Percentiles rank a stretch among this genome's conserved stretches.
phyloP scores from a whole-genome alignment of 208 protist species.

The Phytomonas serpens region DNA sequence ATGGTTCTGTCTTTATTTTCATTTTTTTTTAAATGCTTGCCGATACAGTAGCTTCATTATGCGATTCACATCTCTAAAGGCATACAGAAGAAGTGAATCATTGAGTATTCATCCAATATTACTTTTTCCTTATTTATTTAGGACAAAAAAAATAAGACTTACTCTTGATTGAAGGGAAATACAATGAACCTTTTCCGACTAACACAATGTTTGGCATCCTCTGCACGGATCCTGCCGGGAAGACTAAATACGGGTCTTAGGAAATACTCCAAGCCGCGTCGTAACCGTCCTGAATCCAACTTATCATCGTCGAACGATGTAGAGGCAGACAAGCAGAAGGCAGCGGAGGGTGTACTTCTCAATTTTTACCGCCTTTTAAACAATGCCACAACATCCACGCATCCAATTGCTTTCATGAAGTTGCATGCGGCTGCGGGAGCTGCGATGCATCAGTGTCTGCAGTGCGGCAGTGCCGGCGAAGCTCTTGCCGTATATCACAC shows the following conservation, averaged over 20 bases:
- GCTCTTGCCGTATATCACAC: conserved; percentile 46
- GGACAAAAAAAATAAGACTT: background rate
- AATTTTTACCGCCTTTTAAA: background rate
- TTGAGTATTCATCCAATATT: conserved; percentile 5
- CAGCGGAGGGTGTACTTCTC: background rate
- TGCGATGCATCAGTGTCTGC: conserved; percentile 53
- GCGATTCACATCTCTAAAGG: background rate
- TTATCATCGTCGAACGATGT: background rate
- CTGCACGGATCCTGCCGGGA: background rate
- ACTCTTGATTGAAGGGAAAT: background rate
- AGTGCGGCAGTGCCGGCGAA: conserved; percentile 28
- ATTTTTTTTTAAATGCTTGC: background rate
- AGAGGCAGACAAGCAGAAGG: background rate
- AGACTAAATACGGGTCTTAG: background rate
- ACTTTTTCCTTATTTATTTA: conserved; percentile 7
- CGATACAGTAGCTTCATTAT: background rate
- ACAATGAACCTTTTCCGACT: background rate
- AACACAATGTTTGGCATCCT: background rate
- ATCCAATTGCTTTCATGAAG: background rate
- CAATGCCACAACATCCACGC: background rate
- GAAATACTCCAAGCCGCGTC: background rate
- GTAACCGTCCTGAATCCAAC: background rate
- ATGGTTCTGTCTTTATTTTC: background rate
- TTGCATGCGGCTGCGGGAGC: conserved; percentile 15
- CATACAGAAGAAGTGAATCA: background rate